A percentile compares a stretch with the other conserved stretches of the same genome.
Evolutionary conservation across 2,329 filamentous ascomycete species (phyloP).

Genomic region (Colletotrichum siamense): DNA sequence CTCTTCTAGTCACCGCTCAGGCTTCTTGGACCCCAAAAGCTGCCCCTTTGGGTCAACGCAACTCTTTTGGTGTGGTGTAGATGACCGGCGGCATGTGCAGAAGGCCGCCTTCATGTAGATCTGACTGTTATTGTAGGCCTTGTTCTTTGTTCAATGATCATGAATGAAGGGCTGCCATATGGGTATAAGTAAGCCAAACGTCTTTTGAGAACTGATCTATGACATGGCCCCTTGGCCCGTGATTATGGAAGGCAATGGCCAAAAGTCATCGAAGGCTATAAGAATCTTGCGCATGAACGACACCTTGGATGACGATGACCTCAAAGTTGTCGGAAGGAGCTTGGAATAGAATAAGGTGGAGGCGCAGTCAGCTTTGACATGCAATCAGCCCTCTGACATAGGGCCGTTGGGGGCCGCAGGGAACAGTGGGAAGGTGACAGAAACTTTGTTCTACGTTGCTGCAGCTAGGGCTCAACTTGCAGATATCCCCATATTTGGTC

Average conservation of each 20-base stretch:
- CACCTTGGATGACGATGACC: not conserved
- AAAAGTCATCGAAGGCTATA: not conserved
- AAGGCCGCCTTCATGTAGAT: not conserved
- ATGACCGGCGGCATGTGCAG: not conserved
- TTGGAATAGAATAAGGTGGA: conserved; percentile 7
- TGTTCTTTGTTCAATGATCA: not conserved
- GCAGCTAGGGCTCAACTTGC: not conserved
- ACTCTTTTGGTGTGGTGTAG: not conserved
- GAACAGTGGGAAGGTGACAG: not conserved
- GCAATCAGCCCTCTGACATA: not conserved
- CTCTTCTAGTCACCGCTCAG: not conserved
- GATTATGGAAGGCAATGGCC: no score
- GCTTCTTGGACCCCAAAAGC: not conserved
- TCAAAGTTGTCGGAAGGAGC: not conserved
- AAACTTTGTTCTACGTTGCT: not conserved
- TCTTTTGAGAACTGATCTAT: not conserved
- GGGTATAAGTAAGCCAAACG: not conserved
- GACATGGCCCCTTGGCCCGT: not conserved
- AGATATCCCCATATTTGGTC: conserved; percentile 27
- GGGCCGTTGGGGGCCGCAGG: not conserved
- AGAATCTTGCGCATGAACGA: not conserved
- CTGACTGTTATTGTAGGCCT: not conserved
- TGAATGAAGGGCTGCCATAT: not conserved
- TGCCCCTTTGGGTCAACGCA: not conserved
- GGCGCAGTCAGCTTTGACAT: conserved; percentile 6